These are phyloP conservation scores for Sclerotinia subarctica DNA, from an alignment of 2,329 filamentous ascomycete species.

Conservation along the genomic window DNA sequence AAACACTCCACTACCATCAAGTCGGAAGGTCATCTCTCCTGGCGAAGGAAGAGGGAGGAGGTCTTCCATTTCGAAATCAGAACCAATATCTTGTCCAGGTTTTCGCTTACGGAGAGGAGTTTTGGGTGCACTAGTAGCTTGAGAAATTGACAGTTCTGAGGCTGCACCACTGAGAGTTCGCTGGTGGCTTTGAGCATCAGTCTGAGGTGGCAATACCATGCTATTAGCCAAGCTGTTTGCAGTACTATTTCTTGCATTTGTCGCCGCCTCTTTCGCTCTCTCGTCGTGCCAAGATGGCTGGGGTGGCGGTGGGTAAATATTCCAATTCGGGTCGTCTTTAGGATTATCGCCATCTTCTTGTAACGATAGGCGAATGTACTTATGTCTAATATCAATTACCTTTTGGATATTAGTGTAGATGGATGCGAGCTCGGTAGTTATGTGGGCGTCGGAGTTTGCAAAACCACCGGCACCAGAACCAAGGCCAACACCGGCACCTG, in stretches of 20 bases:
- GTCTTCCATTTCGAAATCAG: slow-evolving; percentile 84
- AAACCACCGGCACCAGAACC: slow-evolving; percentile 60
- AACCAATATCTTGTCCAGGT: slow-evolving; percentile 83
- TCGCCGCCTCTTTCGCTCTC: slow-evolving; percentile 24
- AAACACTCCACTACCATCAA: slow-evolving; percentile 84
- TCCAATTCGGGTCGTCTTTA: slow-evolving; percentile 78
- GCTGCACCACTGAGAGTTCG: background rate
- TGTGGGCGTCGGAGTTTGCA: slow-evolving; percentile 69
- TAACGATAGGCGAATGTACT: slow-evolving; percentile 81
- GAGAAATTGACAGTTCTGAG: slow-evolving; percentile 27
- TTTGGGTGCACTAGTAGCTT: slow-evolving; percentile 42
- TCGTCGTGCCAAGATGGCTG: slow-evolving; percentile 81
- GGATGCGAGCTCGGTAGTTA: slow-evolving; percentile 76
- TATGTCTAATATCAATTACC: slow-evolving; percentile 81
- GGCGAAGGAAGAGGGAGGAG: slow-evolving; percentile 68
- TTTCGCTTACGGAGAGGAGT: slow-evolving; percentile 65
- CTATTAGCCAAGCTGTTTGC: slow-evolving; percentile 45
- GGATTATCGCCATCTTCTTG: slow-evolving; percentile 84
- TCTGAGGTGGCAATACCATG: slow-evolving; percentile 35
- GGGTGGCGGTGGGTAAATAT: slow-evolving; percentile 86
- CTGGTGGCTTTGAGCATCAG: slow-evolving; percentile 31
- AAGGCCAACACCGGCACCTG: slow-evolving; percentile 57
- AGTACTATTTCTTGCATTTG: slow-evolving; percentile 44
- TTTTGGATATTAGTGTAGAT: slow-evolving; percentile 91
- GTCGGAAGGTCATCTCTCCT: slow-evolving; percentile 67